Base-by-base conservation (phyloP, 441 rosid genomes). In the Euphorbia schlechtendalii region DNA sequence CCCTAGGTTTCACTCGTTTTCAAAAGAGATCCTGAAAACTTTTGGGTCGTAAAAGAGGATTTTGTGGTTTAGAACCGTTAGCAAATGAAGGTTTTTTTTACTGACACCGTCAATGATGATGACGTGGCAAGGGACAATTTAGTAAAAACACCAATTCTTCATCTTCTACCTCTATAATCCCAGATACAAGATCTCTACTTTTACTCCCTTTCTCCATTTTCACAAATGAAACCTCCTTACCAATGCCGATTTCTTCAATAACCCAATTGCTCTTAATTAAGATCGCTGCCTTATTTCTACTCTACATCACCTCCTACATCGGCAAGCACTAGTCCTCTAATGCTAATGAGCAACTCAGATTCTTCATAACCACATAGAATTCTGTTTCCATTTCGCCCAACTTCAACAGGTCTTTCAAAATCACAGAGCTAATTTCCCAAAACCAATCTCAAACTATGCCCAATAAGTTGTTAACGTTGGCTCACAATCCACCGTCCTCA, bases 301-400 rank as follows among this genome's bases (percentile, higher is more conserved):
- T 89, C 70, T 73, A 92, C 68, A 56, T 81, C 69, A 71, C 86
- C 84, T 94, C 91, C 76, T 92, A 80, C 88, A 49, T 89, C 18
- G 98, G 99, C 18, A 91, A 84, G 73, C 89, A 85, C 78, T 91
- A 89, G 91, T 86, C 96, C 67, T 77, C 74, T 38, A 49, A 69
- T 64, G 84, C 78, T 40, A 76, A 75, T 69, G 84, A 77, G 48
- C 91, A 82, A 66, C 90, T 89, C 80, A 54, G 83, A 67, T 89
- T 86, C 92, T 89, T 84, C 84, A 24, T 7, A 66, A 17, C 69
- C 48, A 63, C 83, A 12, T 20, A 67, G 45, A 60, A 73, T 0
- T 43, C 80, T 24, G 80, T 94, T 45, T 72, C 80, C 2, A 51
- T 84, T 64, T 94, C 99, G 13, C 96, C 97, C 0, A 91, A 90